Base-by-base conservation (phyloP, 768 basidiomycete genomes). In the Xerocomellus chrysenteron region DNA sequence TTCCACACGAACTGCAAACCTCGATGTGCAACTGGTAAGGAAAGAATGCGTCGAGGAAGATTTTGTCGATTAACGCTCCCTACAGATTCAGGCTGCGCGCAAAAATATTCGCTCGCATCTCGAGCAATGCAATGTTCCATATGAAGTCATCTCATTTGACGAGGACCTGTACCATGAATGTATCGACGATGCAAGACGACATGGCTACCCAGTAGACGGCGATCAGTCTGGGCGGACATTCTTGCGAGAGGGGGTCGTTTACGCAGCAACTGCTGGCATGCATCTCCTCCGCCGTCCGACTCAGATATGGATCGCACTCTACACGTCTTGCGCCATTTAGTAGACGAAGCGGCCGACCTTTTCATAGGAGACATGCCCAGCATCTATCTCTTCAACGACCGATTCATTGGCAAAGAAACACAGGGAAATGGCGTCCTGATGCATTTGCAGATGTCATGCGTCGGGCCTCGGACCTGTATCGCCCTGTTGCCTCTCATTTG, bases 261-360 rank as follows among this genome's bases (percentile, higher is more conserved):
- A 64, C 33, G 64, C 57, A 9, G 61, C 61, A 9, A 64, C 57
- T 2, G 65, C 68, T 2, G 73, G 72, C 30, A 56, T 47, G 0
- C 76, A 77, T 56, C 62, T 78, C 8, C 48, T 49, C 9, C 33
- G 57, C 21, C 63, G 58, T 32, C 33, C 52, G 3, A 54, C 59
- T 1, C 65, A 58, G 32, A 62, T 50, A 56, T 72, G 33, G 70
- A 74, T 79, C 32, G 71, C 76, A 4, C 64, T 79, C 10, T 79
- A 70, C 58, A 79, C 78, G 2, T 69, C 76, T 0, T 74, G 69
- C 44, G 50, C 66, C n/a, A 70, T 72, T 47, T 74, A 62, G 54
- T 74, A 30, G 79, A 81, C 57, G 77, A 80, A 56, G 50, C 57
- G 2, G 62, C 69, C 17, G 57, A 62, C 2, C 55, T 59, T 16